Evolutionary conservation across 208 protist genomes (phyloP).

Genomic region (Trypanosoma cruzi): DNA sequence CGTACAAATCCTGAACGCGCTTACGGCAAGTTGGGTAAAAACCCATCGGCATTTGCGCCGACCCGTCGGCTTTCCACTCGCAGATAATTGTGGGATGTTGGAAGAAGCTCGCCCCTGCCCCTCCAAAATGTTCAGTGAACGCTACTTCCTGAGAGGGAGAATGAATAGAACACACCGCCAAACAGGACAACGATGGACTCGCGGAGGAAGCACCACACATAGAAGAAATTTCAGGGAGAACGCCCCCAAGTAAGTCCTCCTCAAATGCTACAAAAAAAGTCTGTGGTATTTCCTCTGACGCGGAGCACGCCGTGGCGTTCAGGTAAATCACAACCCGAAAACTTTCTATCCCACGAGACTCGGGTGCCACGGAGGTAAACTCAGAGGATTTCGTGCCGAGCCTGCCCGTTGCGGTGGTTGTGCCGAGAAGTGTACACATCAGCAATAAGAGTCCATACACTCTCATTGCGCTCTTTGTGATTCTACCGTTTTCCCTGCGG

Average conservation of each 20-base stretch:
- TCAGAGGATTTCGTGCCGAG: not conserved
- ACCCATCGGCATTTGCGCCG: not conserved
- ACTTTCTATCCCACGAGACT: not conserved
- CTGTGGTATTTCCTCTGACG: not conserved
- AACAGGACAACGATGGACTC: not conserved
- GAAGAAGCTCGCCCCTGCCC: too few relatives aligned
- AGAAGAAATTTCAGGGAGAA: not conserved
- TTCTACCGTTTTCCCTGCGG: not conserved
- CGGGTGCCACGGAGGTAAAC: not conserved
- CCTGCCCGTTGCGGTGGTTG: not conserved
- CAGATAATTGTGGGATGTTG: not conserved
- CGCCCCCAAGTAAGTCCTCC: constrained; percentile 2
- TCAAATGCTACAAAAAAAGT: constrained; percentile 3
- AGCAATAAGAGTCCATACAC: not conserved
- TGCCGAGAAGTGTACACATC: not conserved
- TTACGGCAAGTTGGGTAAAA: not conserved
- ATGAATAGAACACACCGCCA: not conserved
- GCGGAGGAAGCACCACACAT: not conserved
- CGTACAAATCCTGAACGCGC: constrained; percentile 1
- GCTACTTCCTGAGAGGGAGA: not conserved
- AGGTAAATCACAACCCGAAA: constrained; percentile 12
- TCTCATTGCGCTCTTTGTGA: not conserved
- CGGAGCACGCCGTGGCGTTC: constrained; percentile 1
- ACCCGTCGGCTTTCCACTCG: not conserved
- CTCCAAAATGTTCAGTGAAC: too few relatives aligned